Percentiles rank a stretch among this genome's conserved stretches.
Evolutionary conservation across 768 basidiomycete species (phyloP).

Genomic region (Podaxis carcinomalis): DNA sequence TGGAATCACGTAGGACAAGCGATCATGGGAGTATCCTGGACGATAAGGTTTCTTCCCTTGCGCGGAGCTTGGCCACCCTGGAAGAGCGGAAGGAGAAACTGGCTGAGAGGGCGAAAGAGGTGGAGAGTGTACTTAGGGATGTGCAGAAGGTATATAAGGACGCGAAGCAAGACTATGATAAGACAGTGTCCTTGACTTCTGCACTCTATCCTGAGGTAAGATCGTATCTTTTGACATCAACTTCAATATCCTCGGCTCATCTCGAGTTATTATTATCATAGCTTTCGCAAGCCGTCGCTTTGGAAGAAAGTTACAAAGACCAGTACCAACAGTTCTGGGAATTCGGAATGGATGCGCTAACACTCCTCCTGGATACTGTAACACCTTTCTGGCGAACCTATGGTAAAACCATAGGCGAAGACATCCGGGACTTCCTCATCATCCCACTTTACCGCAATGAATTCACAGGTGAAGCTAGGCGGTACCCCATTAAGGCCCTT

Average conservation of each 20-base stretch:
- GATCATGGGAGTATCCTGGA: slow-evolving; percentile 43
- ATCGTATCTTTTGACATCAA: not conserved
- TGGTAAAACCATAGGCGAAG: slow-evolving; percentile 77
- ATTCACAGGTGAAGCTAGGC: slow-evolving; percentile 72
- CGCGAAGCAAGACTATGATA: slow-evolving; percentile 65
- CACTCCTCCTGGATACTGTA: slow-evolving; percentile 70
- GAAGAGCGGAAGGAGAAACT: slow-evolving; percentile 44
- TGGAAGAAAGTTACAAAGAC: slow-evolving; percentile 78
- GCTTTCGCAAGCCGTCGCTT: slow-evolving; percentile 65
- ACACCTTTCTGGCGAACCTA: slow-evolving; percentile 81
- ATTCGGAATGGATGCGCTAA: slow-evolving; percentile 72
- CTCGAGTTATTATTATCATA: slow-evolving; percentile 21
- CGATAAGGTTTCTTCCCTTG: slow-evolving; percentile 47
- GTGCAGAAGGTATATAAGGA: slow-evolving; percentile 51
- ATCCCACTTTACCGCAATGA: slow-evolving; percentile 82
- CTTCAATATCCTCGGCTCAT: not conserved
- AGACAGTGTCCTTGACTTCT: slow-evolving; percentile 63
- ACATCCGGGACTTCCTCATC: slow-evolving; percentile 76
- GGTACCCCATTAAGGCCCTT: slow-evolving; percentile 53
- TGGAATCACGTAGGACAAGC: slow-evolving; percentile 16
- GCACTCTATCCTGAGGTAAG: slow-evolving; percentile 73
- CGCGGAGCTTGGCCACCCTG: slow-evolving; percentile 44
- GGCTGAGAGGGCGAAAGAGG: slow-evolving; percentile 40
- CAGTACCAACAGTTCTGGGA: slow-evolving; percentile 83
- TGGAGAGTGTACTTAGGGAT: slow-evolving; percentile 41